Base-by-base conservation (phyloP, 345 rosid genomes). In the Salix brachista region DNA sequence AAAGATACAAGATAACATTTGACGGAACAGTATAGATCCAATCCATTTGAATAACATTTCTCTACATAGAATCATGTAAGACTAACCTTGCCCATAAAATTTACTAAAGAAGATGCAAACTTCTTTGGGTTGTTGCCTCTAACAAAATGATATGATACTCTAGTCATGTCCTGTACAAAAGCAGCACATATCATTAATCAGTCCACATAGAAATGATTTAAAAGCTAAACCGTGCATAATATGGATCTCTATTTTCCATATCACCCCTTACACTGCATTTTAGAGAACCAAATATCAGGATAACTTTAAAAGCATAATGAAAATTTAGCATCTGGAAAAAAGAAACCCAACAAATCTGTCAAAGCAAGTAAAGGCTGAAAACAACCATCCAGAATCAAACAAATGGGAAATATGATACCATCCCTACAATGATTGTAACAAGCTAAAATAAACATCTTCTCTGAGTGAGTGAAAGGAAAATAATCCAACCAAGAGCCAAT, bases 81-180 rank as follows among this genome's bases (percentile, higher is more conserved):
- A 71, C 93, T 81, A 73, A 92, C 98, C 98, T 89, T 92, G 81
- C 91, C 91, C 95, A 89, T 90, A 78, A 95, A 96, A 86, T 84
- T 90, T 74, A 91, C 80, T 75, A 96, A 79, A 76, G 88, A 89
- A 58, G 91, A 85, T 5, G 97, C 96, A 74, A 96, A 91, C 85
- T 89, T 89, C 82, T 84, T 78, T 12, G 87, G 90, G 78, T 88
- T 78, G 75, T 92, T 85, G 75, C 96, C 97, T 88, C 93, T 88
- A 67, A 91, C 94, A 89, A 89, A 96, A 89, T 96, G 98, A 81
- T 84, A 81, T 44, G 96, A 89, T 67, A 96, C 88, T 77, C 84
- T 85, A 65, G 90, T 86, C 96, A 96, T 96, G 84, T 96, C 99
- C 98, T 96, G 93, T 83, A 76, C 84, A 71, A 67, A 8, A 81